Base-by-base conservation (phyloP, 176 grass and related monocot species). In the Zea luxurians region DNA sequence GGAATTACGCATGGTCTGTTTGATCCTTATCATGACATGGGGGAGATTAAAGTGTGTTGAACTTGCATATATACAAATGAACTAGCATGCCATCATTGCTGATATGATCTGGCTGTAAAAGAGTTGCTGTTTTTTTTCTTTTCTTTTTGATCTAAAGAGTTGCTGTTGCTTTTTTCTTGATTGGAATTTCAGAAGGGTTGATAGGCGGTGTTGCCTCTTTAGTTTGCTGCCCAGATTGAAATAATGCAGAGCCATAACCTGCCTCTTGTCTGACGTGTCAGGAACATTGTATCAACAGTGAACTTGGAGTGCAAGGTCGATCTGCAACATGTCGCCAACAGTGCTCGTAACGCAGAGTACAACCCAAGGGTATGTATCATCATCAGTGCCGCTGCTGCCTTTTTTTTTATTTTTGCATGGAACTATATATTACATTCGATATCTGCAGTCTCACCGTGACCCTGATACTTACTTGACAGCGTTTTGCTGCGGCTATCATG, bases 281-380 rank as follows among this genome's bases (percentile, higher is more conserved):
- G 94, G 84, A 97, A 97, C 78, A 91, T 93, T 77, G 94, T 97
- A 66, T 79, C 94, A n/a, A 97, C 89, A 64, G 91, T 93, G 46
- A 91, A 88, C 71, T 64, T 97, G 84, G 82, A 80, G 68, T 97
- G 94, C 84, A 46, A 53, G 27, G 82, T 97, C 86, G 89, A 93
- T 87, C 79, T 93, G 34, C 89, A 91, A 84, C 10, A 77, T 37
- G 88, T 97, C 53, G 91, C 91, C 46, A 90, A 20, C 84, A 77
- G 68, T 2, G 94, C 91, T n/a, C 94, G 91, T 38, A 93, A 97
- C 55, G 91, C 91, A 44, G 94, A 97, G 70, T 93, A 93, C 63
- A 97, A 97, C 70, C 94, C 89, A 37, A 93, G 91, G 68, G 94
- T 93, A 27, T 27, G 27, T 27, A 86, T 82, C 40, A 13, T 21